Evolutionary conservation across 306 rosid genomes (phyloP).

Genomic region (Rosa persica): DNA sequence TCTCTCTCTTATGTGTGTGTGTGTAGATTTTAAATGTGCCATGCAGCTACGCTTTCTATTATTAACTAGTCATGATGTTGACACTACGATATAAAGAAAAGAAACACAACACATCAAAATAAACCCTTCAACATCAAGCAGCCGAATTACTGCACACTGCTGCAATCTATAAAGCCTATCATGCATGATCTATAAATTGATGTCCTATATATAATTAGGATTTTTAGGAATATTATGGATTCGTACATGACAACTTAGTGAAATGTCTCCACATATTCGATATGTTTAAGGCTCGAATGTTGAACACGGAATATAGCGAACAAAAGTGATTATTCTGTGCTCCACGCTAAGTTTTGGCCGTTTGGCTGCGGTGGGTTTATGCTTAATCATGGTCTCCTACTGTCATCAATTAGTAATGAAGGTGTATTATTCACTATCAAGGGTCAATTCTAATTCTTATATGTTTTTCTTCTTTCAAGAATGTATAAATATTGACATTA

Average conservation of each 20-base stretch:
- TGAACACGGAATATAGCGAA: no score
- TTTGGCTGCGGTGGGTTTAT: no score
- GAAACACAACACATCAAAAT: neutral
- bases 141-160: neutral
- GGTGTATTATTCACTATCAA: neutral
- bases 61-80: neutral
- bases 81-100: neutral
- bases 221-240: neutral
- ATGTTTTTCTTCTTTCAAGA: neutral
- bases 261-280: slow-evolving; percentile 10
- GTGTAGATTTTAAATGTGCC: no score
- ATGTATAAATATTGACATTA: no score
- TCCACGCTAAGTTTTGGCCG: neutral
- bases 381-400: neutral
- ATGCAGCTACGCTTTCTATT: neutral
- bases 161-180: neutral
- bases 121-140: slow-evolving; percentile 1
- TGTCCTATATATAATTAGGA: neutral
- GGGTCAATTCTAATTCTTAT: neutral
- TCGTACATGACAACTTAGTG: neutral
- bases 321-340: slow-evolving; percentile 5
- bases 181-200: neutral
- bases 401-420: neutral
- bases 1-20: no score
- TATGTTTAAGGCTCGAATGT: slow-evolving; percentile 5